Base-by-base conservation (phyloP, 192 early-diverging fungal species). In the Coemansia sp. region DNA sequence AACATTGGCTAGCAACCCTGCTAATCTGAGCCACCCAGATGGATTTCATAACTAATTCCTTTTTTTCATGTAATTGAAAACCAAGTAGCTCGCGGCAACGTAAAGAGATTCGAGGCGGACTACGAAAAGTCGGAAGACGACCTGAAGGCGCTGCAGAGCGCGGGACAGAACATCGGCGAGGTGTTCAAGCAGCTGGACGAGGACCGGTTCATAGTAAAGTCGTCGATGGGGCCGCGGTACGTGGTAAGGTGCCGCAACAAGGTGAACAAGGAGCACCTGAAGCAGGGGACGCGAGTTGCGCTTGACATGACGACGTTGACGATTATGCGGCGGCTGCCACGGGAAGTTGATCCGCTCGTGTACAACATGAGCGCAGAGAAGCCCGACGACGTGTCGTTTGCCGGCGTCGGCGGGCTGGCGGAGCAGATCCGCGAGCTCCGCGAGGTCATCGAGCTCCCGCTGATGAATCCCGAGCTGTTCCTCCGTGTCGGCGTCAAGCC, bases 231-330 rank as follows among this genome's bases (percentile, higher is more conserved):
- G 4, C 96, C 98, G 38, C 91, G 98, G 43, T 98, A 99, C 77
- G 94, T 99, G 41, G 98, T 99, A 16, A 96, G 96, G 10, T 98
- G 96, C 79, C 86, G 98, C 5, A 95, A 89, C 67, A 94, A 92
- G 67, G 88, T 99, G 46, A 90, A 95, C 64, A 98, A 98, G 79
- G 91, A 90, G 51, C 96, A 98, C 71, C 85, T 99, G 38, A 97
- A 95, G 75, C 92, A 94, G 70, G 95, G 95, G n/a, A 88, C 94
- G 43, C 94, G 98, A 49, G 98, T 99, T n/a, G 90, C 98, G 5
- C 85, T 99, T 57, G 98, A 99, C 77, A 99, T 99, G 94, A 99
- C 98, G 20, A 99, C 98, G 7, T 85, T 99, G 68, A 99, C 98
- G n/a, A 99, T 99, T 67, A 99, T 99, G 98, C 91, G 98, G 44